Conservation (phyloP, 2,329 filamentous ascomycete genomes). For the Venturia pyrina region DNA sequence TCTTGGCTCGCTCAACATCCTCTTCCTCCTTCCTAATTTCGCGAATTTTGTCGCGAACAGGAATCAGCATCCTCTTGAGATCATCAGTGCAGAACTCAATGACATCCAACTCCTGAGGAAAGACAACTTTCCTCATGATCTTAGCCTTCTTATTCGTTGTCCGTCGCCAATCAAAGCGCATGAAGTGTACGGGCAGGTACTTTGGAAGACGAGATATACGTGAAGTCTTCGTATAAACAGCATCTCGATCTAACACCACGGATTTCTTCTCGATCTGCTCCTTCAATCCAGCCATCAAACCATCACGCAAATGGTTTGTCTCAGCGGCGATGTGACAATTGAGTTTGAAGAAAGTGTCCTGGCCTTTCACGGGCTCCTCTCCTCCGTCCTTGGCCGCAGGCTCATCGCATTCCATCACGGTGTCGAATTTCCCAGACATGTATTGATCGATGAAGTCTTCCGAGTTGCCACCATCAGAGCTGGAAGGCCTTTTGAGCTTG, state of each 20-base stretch:
- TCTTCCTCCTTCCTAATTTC: conserved; percentile 92
- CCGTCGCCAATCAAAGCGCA: conserved; percentile 96
- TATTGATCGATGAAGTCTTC: conserved; percentile 73
- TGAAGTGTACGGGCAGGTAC: conserved; percentile 93
- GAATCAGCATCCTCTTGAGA: conserved; percentile 69
- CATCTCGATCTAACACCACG: conserved; percentile 59
- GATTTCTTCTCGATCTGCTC: conserved; percentile 91
- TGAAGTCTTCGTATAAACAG: conserved; percentile 82
- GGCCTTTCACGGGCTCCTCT: conserved; percentile 57
- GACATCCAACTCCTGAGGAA: conserved; percentile 84
- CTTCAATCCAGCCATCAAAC: conserved; percentile 68
- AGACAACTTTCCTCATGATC: conserved; percentile 98
- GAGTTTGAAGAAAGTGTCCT: conserved; percentile 79
- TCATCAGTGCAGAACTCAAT: conserved; percentile 94
- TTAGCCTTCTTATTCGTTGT: conserved; percentile 97
- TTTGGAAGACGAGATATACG: conserved; percentile 77
- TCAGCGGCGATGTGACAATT: conserved; percentile 87
- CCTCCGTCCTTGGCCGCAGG: conserved; percentile 62
- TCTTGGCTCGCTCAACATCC: conserved; percentile 82
- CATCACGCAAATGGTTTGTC: conserved; percentile 85
- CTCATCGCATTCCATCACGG: conserved; percentile 75
- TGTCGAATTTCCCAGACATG: conserved; percentile 73
- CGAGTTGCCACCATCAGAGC: conserved; percentile 26
- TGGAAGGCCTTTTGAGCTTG: conserved; percentile 56
- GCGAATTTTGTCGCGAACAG: conserved; percentile 91